Conservation (phyloP, 164 flowering plant species). For the Dillenia suffruticosa region DNA sequence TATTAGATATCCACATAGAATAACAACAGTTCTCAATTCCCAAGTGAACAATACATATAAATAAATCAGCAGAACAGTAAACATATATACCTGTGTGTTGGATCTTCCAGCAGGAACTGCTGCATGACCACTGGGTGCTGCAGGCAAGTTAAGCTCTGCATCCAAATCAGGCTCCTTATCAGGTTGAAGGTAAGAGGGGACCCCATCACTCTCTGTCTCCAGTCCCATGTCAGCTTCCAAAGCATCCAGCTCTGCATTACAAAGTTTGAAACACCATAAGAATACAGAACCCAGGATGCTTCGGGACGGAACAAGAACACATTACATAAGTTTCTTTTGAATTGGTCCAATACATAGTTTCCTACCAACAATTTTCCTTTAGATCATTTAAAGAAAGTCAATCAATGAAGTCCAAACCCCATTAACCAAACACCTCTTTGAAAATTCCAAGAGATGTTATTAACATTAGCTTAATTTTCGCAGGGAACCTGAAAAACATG, state of each 20-base stretch:
- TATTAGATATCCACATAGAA: neutral
- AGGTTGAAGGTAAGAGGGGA: slow-evolving; percentile 89
- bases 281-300: neutral
- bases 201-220: slow-evolving; percentile 74
- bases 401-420: no score
- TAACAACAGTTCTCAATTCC: neutral
- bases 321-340: no score
- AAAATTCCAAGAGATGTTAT: no score
- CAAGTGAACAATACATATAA: no score
- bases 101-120: slow-evolving; percentile 52
- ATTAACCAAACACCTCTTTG: no score
- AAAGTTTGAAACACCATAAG: neutral
- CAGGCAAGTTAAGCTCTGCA: slow-evolving; percentile 77
- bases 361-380: no score
- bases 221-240: slow-evolving; percentile 94
- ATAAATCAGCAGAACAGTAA: no score
- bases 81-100: slow-evolving; percentile 50
- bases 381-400: no score
- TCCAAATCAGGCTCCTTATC: slow-evolving; percentile 76
- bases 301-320: no score
- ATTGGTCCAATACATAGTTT: no score
- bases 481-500: no score
- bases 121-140: slow-evolving; percentile 76
- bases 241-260: slow-evolving; percentile 85
- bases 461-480: no score